Conservation (phyloP, 1,284 basidiomycete genomes). For the Cerrena zonata region DNA sequence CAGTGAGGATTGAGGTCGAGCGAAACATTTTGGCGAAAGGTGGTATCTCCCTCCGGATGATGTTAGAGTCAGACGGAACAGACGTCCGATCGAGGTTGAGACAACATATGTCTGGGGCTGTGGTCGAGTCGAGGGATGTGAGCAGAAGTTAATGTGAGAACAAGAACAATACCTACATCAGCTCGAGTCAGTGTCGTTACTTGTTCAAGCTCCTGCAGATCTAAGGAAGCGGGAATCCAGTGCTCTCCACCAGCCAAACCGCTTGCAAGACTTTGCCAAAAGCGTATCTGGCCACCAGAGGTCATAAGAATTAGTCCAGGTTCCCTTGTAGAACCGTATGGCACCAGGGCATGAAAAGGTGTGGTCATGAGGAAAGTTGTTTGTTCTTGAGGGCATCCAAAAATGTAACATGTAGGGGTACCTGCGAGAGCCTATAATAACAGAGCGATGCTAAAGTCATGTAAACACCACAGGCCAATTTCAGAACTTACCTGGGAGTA, state of each 20-base stretch:
- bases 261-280: constrained; percentile 77
- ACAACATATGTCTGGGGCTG: constrained; percentile 63
- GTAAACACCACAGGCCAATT: too few species aligned
- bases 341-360: constrained; percentile 65
- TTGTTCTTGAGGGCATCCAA: constrained; percentile 51
- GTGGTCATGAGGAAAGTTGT: constrained; percentile 37
- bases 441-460: too few species aligned
- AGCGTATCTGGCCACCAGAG: constrained; percentile 56
- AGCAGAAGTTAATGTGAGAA: background rate
- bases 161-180: constrained; percentile 41
- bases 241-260: constrained; percentile 76
- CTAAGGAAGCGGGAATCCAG: constrained; percentile 48
- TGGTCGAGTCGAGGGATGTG: background rate
- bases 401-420: constrained; percentile 77
- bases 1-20: constrained; percentile 47
- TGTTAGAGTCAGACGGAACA: constrained; percentile 60
- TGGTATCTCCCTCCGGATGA: constrained; percentile 65
- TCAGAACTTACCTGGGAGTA: constrained; percentile 51
- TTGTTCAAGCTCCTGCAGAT: constrained; percentile 50
- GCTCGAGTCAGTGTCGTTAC: constrained; percentile 60
- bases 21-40: constrained; percentile 50
- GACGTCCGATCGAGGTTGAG: constrained; percentile 59
- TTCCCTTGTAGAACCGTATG: constrained; percentile 62
- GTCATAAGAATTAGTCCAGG: constrained; percentile 73
- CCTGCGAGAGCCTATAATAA: constrained; percentile 52